Evolutionary conservation across 345 rosid genomes (phyloP).

Genomic region (Salix caprea): DNA sequence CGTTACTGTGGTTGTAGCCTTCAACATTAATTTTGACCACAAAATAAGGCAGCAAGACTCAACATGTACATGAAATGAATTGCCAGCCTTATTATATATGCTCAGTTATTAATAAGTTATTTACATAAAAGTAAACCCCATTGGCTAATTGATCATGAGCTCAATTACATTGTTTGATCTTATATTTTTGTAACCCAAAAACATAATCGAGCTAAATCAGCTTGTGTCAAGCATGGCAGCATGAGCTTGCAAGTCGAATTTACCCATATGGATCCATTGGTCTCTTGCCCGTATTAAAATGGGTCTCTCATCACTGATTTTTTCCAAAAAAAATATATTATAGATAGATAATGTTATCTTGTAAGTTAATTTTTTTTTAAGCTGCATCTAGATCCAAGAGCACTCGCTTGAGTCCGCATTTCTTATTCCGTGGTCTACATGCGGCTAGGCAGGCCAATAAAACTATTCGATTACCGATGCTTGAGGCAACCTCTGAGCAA

Average conservation of each 20-base stretch:
- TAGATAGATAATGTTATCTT: no score
- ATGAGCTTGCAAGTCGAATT: background rate
- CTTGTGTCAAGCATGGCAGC: background rate
- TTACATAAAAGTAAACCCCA: no score
- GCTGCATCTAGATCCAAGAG: conserved; percentile 5
- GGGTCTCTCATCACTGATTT: background rate
- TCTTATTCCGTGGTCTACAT: background rate
- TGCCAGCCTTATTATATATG: background rate
- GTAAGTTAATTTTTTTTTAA: background rate
- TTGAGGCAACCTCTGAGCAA: conserved; percentile 3
- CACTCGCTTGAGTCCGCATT: background rate
- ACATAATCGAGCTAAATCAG: background rate
- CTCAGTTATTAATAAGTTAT: no score
- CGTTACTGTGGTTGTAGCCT: background rate
- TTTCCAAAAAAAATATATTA: background rate
- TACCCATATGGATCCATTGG: no score
- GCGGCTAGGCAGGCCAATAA: background rate
- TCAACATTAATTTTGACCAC: background rate
- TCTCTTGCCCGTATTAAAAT: background rate
- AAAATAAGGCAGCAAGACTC: background rate
- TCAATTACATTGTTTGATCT: no score
- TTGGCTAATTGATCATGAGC: no score
- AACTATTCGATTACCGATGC: conserved; percentile 18
- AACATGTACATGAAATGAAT: background rate
- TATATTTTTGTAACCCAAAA: no score